A percentile compares a stretch with the other conserved stretches of the same genome.
phyloP scores from a whole-genome alignment of 2,329 filamentous ascomycete genomes.

The Passalora sequoiae region DNA sequence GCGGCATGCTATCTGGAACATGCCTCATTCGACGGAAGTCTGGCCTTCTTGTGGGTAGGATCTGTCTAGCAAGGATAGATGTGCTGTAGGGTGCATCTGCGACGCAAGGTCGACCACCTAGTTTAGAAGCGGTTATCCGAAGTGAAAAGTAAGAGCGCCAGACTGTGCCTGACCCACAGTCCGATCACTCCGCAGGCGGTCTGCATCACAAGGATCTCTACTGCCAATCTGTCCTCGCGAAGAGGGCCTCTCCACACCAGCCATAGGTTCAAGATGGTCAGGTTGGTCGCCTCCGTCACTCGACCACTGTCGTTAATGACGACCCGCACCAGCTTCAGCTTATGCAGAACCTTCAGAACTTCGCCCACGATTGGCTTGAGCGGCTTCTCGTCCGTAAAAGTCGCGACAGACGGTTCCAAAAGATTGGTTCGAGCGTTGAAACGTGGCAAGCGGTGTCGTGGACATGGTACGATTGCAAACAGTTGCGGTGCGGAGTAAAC shows the following conservation, averaged over 20 bases:
- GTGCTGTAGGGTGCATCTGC: constrained; percentile 7
- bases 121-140: constrained; percentile 62
- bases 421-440: constrained; percentile 83
- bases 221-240: constrained; percentile 75
- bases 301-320: constrained; percentile 58
- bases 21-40: constrained; percentile 5
- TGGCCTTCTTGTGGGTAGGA: background rate
- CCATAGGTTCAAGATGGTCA: constrained; percentile 94
- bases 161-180: constrained; percentile 75
- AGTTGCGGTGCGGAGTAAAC: constrained; percentile 88
- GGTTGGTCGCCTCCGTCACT: constrained; percentile 77
- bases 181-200: constrained; percentile 69
- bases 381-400: constrained; percentile 59
- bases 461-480: constrained; percentile 84
- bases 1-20: background rate
- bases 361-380: constrained; percentile 60
- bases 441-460: constrained; percentile 80
- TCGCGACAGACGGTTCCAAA: constrained; percentile 78
- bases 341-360: constrained; percentile 63
- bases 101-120: constrained; percentile 17
- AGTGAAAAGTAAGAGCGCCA: constrained; percentile 84
- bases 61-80: constrained; percentile 15
- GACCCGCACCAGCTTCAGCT: constrained; percentile 63
- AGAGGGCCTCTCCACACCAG: constrained; percentile 90
- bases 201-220: constrained; percentile 78